These are phyloP conservation scores for Nitzschia sp. DNA, from an alignment of 108 stramenopile species.

Conservation along the genomic window DNA sequence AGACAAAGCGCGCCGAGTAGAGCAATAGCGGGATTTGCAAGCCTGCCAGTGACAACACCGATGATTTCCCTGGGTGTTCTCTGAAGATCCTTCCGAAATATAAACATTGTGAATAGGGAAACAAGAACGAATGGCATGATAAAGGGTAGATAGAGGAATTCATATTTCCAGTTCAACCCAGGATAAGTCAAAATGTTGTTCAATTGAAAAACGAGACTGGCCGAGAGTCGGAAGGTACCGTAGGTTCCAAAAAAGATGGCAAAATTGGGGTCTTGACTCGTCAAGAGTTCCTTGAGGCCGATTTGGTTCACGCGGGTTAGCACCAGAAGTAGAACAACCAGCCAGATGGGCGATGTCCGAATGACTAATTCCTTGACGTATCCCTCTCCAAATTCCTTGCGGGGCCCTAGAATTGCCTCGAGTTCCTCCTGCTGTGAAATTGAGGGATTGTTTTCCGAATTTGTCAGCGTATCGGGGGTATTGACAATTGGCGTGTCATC, in stretches of 20 bases:
- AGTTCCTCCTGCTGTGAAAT: slow-evolving; percentile 1
- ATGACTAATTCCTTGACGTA: slow-evolving; percentile 45
- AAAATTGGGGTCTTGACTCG: slow-evolving; percentile 40
- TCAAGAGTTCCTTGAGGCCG: slow-evolving; percentile 46
- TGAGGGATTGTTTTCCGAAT: background rate
- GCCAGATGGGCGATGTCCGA: slow-evolving; percentile 58
- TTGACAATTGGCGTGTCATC: slow-evolving; percentile 16
- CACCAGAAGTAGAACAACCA: slow-evolving; percentile 50
- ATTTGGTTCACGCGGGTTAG: slow-evolving; percentile 50
- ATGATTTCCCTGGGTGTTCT: slow-evolving; percentile 31
- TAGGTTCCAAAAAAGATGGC: slow-evolving; percentile 55
- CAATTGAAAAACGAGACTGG: slow-evolving; percentile 57
- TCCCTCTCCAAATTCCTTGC: slow-evolving; percentile 42
- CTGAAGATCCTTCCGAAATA: slow-evolving; percentile 48
- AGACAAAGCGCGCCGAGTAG: slow-evolving; percentile 54
- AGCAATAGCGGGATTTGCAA: slow-evolving; percentile 56
- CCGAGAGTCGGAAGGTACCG: slow-evolving; percentile 52
- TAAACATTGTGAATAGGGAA: slow-evolving; percentile 46
- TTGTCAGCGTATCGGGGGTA: background rate
- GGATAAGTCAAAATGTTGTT: slow-evolving; percentile 59
- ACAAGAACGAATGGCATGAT: slow-evolving; percentile 63
- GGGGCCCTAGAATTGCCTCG: slow-evolving; percentile 50
- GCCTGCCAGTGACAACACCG: slow-evolving; percentile 28
- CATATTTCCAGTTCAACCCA: slow-evolving; percentile 62
- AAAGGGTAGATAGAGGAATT: slow-evolving; percentile 65